Base-by-base conservation (phyloP, 495 filamentous ascomycete species). In the Hypoxylon lienhwacheense region DNA sequence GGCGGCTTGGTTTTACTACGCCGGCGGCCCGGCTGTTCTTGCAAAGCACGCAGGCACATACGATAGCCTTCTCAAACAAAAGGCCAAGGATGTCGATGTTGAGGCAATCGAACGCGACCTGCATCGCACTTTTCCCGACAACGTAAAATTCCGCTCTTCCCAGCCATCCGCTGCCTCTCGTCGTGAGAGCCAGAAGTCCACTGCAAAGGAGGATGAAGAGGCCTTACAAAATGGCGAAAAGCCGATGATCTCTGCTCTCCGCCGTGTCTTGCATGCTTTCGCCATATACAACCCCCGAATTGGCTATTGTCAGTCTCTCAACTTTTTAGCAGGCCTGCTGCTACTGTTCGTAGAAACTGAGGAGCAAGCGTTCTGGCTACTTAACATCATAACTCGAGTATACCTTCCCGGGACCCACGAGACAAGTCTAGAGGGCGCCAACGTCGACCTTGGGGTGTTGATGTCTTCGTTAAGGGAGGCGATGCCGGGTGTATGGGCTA, bases 1-100 rank as follows among this genome's bases (percentile, higher is more conserved):
- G 7, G 85, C 87, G 4, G 92, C 93, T 22, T 98, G 93, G 93
- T 98, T 96, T 63, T 97, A 85, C 70, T 98, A 97, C 67, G 91
- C 90, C n/a, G 90, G 90, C 8, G 93, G 93, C 4, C 88, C 88
- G 20, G 80, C 83, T 31, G 82, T 85, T 55, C 63, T 97, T 47
- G 80, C 81, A 46, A 84, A 88, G 46, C 78, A 95, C 63, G 72
- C 76, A 7, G 88, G 88, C 2, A 67, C 89, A 7, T 98, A 96
- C 59, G 77, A 83, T 29, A 71, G 81, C 32, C 74, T 96, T 22
- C 70, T 95, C 8, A 67, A 75, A 52, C 77, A 77, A 37, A 82
- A 85, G 26, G 81, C 85, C 47, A 76, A 80, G 31, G 77, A 83
- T 2, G 64, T 89, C 17, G 88, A 97, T 57, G 81, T 87, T 34